Evolutionary conservation across 2,329 filamentous ascomycete genomes (phyloP).

Genomic region (Colletotrichum limetticola): DNA sequence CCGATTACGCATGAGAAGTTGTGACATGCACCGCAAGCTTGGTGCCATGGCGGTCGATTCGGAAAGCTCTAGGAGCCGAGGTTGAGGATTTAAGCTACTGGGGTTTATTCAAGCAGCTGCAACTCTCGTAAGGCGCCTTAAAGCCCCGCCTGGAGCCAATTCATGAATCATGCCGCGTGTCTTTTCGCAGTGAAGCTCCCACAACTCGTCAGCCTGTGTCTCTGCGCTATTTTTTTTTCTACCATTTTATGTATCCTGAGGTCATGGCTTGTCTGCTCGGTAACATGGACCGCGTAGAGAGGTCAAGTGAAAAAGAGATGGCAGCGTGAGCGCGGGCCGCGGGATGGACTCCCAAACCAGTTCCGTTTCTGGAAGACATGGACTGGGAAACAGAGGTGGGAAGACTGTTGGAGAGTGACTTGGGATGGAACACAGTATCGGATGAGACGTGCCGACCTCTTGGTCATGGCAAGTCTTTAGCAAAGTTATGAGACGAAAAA

Average conservation of each 20-base stretch:
- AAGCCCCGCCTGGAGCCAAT: not conserved
- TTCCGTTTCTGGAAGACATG: not conserved
- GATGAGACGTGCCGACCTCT: conserved; percentile 10
- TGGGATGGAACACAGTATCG: conserved; percentile 13
- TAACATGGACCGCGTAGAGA: not conserved
- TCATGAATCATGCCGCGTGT: conserved; percentile 9
- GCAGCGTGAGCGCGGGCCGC: not conserved
- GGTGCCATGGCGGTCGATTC: no score
- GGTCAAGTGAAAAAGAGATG: not conserved
- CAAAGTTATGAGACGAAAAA: not conserved
- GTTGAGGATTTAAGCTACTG: not conserved
- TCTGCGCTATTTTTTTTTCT: no score
- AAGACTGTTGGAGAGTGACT: not conserved
- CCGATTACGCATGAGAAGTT: not conserved
- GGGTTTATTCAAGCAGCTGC: not conserved
- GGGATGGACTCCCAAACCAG: not conserved
- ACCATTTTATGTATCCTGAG: not conserved
- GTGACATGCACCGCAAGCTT: not conserved
- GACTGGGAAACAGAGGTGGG: not conserved
- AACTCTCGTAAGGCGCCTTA: not conserved
- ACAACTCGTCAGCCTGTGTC: no score
- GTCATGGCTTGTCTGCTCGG: not conserved
- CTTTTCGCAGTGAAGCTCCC: not conserved
- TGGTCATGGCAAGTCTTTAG: not conserved
- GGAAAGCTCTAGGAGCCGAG: not conserved